A percentile compares a stretch with the other conserved stretches of the same genome.
Conservation (phyloP, 2,329 filamentous ascomycete species). For the Arachnomyces sp. region DNA sequence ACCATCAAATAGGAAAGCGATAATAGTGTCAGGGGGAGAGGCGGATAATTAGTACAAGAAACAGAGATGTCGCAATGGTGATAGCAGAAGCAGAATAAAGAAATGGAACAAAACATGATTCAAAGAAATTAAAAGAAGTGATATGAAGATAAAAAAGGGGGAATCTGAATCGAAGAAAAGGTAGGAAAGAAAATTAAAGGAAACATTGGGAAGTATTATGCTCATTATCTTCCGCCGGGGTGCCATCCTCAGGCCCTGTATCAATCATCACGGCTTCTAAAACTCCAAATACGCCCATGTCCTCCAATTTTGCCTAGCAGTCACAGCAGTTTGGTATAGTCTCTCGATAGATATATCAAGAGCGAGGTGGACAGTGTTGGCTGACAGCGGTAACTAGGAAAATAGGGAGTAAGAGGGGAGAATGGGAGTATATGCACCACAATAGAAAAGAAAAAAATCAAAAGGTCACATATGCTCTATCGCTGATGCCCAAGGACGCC, state of each 20-base stretch:
- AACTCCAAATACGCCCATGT: not conserved
- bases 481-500: no score
- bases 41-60: no score
- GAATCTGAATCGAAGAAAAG: slow-evolving; percentile 16
- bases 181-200: slow-evolving; percentile 1
- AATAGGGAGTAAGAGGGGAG: not conserved
- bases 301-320: no score
- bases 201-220: slow-evolving; percentile 1
- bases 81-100: no score
- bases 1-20: no score
- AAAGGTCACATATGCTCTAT: slow-evolving; percentile 2
- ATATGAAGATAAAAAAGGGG: slow-evolving; percentile 18
- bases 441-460: slow-evolving; percentile 9
- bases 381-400: not conserved
- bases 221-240: not conserved
- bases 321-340: no score
- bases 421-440: not conserved
- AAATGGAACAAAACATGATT: slow-evolving; percentile 24
- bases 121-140: slow-evolving; percentile 12
- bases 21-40: no score
- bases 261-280: not conserved
- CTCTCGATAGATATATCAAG: no score
- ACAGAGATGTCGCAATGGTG: no score
- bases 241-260: not conserved
- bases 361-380: no score